Evolutionary conservation across 1,139 yeast species (phyloP).

Genomic region (Sugiyamaella japonica): DNA sequence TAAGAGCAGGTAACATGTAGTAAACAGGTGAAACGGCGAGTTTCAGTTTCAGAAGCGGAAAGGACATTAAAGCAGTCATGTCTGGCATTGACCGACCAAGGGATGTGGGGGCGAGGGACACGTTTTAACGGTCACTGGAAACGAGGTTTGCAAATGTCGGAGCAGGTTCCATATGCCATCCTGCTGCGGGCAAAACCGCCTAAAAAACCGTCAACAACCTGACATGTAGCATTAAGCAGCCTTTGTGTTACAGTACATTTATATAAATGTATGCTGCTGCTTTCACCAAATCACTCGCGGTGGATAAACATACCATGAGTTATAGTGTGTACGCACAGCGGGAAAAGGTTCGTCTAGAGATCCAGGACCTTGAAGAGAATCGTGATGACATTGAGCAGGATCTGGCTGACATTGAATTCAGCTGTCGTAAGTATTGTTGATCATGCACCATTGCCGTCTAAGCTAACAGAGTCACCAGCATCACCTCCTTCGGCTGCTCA

Average conservation of each 20-base stretch:
- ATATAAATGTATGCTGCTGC: background rate
- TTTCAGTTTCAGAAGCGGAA: too few relatives aligned
- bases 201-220: background rate
- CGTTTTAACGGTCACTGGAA: too few relatives aligned
- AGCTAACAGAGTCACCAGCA: background rate
- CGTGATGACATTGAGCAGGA: constrained; percentile 8
- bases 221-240: background rate
- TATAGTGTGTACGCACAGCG: background rate
- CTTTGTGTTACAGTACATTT: too few relatives aligned
- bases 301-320: background rate
- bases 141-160: too few relatives aligned
- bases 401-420: constrained; percentile 2
- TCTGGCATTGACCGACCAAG: too few relatives aligned
- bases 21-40: too few relatives aligned
- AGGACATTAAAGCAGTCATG: too few relatives aligned
- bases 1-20: too few relatives aligned
- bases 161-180: background rate
- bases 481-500: constrained; percentile 7
- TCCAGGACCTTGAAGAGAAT: background rate
- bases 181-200: background rate
- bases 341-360: background rate
- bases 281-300: background rate
- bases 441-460: background rate
- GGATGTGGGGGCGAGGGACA: too few relatives aligned
- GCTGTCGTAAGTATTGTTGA: constrained; percentile 6